These are phyloP conservation scores for Suhomyces sp. DNA, from an alignment of 805 yeast species.

Conservation along the genomic window DNA sequence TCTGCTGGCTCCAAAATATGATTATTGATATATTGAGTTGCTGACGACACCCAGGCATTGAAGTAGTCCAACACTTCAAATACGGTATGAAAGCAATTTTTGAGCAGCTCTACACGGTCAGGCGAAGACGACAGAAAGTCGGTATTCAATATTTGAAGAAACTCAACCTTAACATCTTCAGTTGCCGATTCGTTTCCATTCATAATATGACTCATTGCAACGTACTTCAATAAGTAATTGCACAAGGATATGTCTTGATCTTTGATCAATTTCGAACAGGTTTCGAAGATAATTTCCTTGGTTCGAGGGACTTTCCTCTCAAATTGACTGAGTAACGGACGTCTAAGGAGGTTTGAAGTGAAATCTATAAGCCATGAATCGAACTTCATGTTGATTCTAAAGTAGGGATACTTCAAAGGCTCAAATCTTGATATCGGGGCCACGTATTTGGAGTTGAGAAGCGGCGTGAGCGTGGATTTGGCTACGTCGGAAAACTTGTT, in stretches of 20 bases:
- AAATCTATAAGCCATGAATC: constrained; percentile 71
- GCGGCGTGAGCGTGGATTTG: constrained; percentile 70
- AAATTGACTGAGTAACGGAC: constrained; percentile 21
- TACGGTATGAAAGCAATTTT: constrained; percentile 65
- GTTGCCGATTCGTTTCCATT: constrained; percentile 39
- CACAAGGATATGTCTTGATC: constrained; percentile 70
- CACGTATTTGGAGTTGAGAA: constrained; percentile 69
- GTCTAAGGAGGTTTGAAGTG: constrained; percentile 61
- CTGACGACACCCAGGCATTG: constrained; percentile 64
- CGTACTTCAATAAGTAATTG: constrained; percentile 73
- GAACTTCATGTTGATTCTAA: constrained; percentile 50
- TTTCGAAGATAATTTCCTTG: constrained; percentile 47
- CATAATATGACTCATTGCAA: constrained; percentile 60
- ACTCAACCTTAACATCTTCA: constrained; percentile 53
- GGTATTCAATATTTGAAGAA: constrained; percentile 53
- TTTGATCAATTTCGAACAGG: constrained; percentile 62
- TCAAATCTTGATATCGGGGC: constrained; percentile 51
- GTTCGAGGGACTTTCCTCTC: constrained; percentile 12
- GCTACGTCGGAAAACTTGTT: constrained; percentile 59
- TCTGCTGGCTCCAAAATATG: constrained; percentile 15
- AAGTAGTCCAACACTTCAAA: constrained; percentile 82
- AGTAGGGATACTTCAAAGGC: constrained; percentile 61
- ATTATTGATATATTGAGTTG: constrained; percentile 32
- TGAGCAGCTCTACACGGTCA: constrained; percentile 54
- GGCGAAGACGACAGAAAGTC: constrained; percentile 42